Evolutionary conservation across 169 alveolate genomes (phyloP), one percentile per base, ranked within the genome.

Genomic region (Eimeria praecox): DNA sequence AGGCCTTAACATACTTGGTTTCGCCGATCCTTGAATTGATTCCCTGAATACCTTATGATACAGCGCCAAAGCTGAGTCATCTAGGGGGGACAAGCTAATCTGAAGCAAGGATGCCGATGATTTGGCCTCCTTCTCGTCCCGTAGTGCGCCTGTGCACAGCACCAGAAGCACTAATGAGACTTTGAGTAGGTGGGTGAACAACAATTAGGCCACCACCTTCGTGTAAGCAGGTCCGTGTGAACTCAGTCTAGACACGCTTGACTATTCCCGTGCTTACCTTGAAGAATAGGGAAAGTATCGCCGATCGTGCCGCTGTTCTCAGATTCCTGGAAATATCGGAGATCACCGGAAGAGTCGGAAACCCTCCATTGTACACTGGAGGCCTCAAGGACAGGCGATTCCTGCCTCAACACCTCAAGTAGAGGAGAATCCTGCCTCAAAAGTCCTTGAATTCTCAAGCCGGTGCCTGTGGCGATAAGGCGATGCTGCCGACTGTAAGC

Each of bases 31-130:
- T 56, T 59, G 52, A 30, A 62, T 62, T 38, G 93, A 40, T n/a
- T 87, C 93, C 52, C 93, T 59, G 42, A 87, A 62, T 3, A 62
- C 64, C 49, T 56, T 42, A 33, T 87, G 93, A 64, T 87, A 87
- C n/a, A 87, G 82, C 24, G 49, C 80, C 64, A 87, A 59, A 42
- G 93, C 49, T 18, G 44, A 22, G 10, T 56, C 64, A 38, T 64
- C 93, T 24, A 62, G 78, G 33, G 80, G 93, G 42, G 62, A 38
- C 30, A 64, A 33, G 27, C 44, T 18, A 6, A 62, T 9, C 42
- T 87, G 82, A 12, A 62, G n/a, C 64, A 87, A 38, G 14, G 93
- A 87, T 42, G 40, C 35, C 3, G 64, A 33, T 77, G 54, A 1
- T 49, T 4, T 54, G 14, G 59, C 46, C 20, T 6, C 56, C 75